Conservation (phyloP, 768 basidiomycete genomes). For the Tricholoma matsutake region DNA sequence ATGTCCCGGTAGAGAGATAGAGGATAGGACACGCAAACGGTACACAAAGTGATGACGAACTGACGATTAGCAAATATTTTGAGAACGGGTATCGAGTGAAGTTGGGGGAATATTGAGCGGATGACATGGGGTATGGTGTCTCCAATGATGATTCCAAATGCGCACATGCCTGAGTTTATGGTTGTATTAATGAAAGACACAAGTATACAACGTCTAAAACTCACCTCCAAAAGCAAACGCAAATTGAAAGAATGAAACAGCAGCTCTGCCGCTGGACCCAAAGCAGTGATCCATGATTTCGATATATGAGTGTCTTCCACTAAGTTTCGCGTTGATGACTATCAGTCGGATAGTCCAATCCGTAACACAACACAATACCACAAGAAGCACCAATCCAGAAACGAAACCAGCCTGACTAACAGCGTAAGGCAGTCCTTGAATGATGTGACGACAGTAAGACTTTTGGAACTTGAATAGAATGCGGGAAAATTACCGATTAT, state of each 20-base stretch:
- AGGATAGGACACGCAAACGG: slow-evolving; percentile 87
- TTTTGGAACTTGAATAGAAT: not conserved
- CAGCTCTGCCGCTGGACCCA: slow-evolving; percentile 85
- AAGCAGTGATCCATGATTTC: slow-evolving; percentile 95
- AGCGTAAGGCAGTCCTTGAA: slow-evolving; percentile 86
- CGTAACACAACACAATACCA: slow-evolving; percentile 80
- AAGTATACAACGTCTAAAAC: slow-evolving; percentile 16
- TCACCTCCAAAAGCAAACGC: slow-evolving; percentile 94
- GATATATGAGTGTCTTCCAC: slow-evolving; percentile 88
- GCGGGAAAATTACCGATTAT: slow-evolving; percentile 20
- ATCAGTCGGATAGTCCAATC: slow-evolving; percentile 98
- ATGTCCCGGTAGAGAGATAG: slow-evolving; percentile 96
- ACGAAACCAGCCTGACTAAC: slow-evolving; percentile 93
- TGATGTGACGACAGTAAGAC: slow-evolving; percentile 7
- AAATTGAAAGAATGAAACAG: slow-evolving; percentile 97
- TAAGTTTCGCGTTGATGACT: slow-evolving; percentile 93
- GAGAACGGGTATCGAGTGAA: slow-evolving; percentile 66
- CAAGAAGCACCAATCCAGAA: slow-evolving; percentile 77
- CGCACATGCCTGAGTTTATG: slow-evolving; percentile 78
- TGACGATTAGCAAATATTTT: slow-evolving; percentile 79
- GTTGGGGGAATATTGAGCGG: slow-evolving; percentile 74
- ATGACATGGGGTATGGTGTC: slow-evolving; percentile 97
- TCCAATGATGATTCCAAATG: slow-evolving; percentile 96
- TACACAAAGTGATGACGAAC: slow-evolving; percentile 87
- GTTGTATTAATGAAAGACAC: not conserved